Conservation (phyloP, 1,284 basidiomycete genomes). For the Abortiporus biennis region DNA sequence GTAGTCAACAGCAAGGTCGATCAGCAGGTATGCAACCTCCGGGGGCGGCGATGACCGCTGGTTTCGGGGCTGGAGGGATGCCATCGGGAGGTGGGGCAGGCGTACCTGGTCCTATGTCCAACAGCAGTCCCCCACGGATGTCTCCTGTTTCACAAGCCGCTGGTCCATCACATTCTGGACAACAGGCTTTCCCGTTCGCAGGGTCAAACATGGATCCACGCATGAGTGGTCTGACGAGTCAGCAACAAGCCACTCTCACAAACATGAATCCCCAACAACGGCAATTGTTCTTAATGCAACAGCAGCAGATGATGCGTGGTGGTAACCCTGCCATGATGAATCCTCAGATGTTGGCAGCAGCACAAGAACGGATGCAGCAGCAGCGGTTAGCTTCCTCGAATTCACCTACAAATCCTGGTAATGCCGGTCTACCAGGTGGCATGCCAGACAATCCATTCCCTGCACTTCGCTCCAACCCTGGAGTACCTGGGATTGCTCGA, state of each 20-base stretch:
- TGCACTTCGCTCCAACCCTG: conserved; percentile 42
- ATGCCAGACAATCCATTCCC: conserved; percentile 20
- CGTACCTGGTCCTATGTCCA: conserved; percentile 10
- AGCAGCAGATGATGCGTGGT: conserved; percentile 20
- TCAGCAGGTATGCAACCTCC: conserved; percentile 14
- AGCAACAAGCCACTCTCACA: conserved; percentile 22
- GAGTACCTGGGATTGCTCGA: conserved; percentile 66
- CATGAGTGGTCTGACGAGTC: conserved; percentile 18
- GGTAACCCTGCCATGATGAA: conserved; percentile 16
- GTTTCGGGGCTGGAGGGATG: conserved; percentile 11
- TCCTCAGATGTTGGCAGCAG: conserved; percentile 21
- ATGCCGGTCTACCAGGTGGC: conserved; percentile 12
- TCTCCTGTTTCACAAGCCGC: conserved; percentile 18
- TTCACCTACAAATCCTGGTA: conserved; percentile 28
- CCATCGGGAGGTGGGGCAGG: conserved; percentile 3
- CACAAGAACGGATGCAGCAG: conserved; percentile 32
- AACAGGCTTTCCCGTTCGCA: conserved; percentile 3
- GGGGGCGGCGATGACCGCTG: conserved; percentile 13
- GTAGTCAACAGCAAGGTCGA: conserved; percentile 15
- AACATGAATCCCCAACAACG: conserved; percentile 27
- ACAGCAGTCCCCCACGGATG: conserved; percentile 20
- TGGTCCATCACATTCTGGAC: conserved; percentile 15
- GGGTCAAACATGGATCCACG: conserved; percentile 17
- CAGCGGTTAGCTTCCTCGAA: no score
- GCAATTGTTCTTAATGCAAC: conserved; percentile 29